phyloP scores from a whole-genome alignment of 805 yeast species.

The Cyberlindnera meyerae region DNA sequence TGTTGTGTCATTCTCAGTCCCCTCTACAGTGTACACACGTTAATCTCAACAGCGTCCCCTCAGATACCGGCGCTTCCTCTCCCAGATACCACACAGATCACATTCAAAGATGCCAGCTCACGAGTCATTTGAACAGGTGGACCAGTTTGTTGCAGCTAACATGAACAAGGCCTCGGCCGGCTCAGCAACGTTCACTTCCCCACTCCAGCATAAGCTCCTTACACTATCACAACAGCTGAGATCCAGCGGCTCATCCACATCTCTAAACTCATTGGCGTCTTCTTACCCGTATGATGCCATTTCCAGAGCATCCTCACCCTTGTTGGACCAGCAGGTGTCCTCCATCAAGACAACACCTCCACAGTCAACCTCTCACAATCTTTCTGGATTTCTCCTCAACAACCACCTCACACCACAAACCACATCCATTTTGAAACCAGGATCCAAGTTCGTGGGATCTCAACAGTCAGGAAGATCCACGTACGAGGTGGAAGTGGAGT shows the following conservation, averaged over 20 bases:
- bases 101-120: constrained; percentile 6
- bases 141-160: not conserved
- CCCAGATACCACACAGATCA: not conserved
- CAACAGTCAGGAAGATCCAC: constrained; percentile 65
- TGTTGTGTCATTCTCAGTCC: no score
- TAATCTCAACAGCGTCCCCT: not conserved
- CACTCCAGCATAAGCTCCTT: constrained; percentile 11
- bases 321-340: constrained; percentile 1
- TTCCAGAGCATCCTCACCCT: constrained; percentile 1
- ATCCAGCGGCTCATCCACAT: constrained; percentile 5
- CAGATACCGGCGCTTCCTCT: no score
- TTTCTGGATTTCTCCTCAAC: constrained; percentile 6
- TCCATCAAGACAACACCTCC: not conserved
- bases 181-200: not conserved
- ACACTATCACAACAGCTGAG: constrained; percentile 3
- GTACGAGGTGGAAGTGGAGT: constrained; percentile 64
- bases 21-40: no score
- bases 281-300: constrained; percentile 9
- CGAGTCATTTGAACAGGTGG: not conserved
- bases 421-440: constrained; percentile 51
- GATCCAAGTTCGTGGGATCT: constrained; percentile 57
- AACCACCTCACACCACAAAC: constrained; percentile 15
- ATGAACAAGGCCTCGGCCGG: no score
- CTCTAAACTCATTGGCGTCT: constrained; percentile 6
- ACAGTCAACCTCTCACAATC: not conserved